phyloP scores from a whole-genome alignment of 108 stramenopile genomes.

The Nitzschia inconspicua region DNA sequence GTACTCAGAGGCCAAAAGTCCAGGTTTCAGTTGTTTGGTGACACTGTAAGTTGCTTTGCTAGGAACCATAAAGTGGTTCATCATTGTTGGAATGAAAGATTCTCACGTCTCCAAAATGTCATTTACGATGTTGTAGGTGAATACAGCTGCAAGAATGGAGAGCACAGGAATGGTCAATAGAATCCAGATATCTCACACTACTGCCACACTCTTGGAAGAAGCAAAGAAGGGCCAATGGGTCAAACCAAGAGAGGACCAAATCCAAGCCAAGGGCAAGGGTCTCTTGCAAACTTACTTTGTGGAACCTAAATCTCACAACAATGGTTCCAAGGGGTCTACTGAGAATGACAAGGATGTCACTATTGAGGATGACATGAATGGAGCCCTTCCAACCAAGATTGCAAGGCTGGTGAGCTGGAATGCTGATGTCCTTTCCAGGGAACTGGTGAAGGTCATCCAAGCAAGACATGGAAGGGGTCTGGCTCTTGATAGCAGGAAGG shows the following conservation, averaged over 20 bases:
- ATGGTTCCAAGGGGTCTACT: no score
- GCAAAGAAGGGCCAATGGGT: constrained; percentile 27
- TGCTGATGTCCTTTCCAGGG: constrained; percentile 20
- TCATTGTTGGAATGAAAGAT: no score
- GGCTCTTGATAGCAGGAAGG: neutral
- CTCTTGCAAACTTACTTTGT: constrained; percentile 29
- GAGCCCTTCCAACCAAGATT: no score
- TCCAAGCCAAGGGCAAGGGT: constrained; percentile 38
- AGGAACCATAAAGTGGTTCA: no score
- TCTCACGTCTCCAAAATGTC: no score
- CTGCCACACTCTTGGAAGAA: constrained; percentile 11
- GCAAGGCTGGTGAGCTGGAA: constrained; percentile 20
- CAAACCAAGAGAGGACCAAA: constrained; percentile 9
- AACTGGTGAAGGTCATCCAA: constrained; percentile 13
- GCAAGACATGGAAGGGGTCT: no score
- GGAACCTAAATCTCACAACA: no score
- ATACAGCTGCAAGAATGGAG: constrained; percentile 39
- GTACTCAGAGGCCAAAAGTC: constrained; percentile 18
- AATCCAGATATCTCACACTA: constrained; percentile 27
- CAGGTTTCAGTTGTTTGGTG: constrained; percentile 16
- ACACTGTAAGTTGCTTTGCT: constrained; percentile 11
- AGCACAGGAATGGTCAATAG: constrained; percentile 15
- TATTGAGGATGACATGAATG: no score
- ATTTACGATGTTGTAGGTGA: no score
- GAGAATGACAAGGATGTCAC: no score